These are phyloP conservation scores for Fusarium illudens DNA, from an alignment of 2,329 filamentous ascomycete species.

Conservation along the genomic window DNA sequence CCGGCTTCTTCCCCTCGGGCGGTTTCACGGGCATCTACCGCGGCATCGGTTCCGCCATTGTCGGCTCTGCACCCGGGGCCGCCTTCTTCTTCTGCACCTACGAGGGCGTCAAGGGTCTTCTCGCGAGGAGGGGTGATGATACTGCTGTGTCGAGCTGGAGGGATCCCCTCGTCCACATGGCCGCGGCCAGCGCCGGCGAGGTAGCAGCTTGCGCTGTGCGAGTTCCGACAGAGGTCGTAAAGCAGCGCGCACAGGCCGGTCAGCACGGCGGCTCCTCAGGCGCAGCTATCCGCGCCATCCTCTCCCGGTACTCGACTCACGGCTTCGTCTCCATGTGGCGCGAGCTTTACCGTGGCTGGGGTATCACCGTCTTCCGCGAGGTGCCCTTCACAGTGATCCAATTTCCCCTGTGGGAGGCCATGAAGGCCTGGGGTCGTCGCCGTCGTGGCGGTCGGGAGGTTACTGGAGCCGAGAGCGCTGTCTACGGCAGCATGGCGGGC, in stretches of 20 bases:
- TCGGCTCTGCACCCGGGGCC: conserved; percentile 91
- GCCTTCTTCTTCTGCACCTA: conserved; percentile 98
- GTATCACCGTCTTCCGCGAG: conserved; percentile 92
- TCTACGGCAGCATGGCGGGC: conserved; percentile 85
- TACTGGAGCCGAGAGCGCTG: conserved; percentile 78
- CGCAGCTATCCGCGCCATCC: conserved; percentile 74
- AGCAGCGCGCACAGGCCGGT: conserved; percentile 92
- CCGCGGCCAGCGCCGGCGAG: conserved; percentile 86
- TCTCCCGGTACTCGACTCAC: conserved; percentile 55
- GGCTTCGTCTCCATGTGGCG: conserved; percentile 71
- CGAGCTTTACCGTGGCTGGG: conserved; percentile 91
- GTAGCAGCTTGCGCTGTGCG: conserved; percentile 90
- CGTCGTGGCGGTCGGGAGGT: conserved; percentile 57
- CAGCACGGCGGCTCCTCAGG: conserved; percentile 77
- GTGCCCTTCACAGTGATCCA: conserved; percentile 98
- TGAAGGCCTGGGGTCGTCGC: conserved; percentile 76
- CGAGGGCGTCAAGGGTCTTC: conserved; percentile 73
- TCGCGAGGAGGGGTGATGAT: conserved; percentile 48
- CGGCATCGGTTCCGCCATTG: conserved; percentile 86
- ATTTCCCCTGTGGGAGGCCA: conserved; percentile 94
- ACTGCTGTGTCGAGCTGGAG: conserved; percentile 32
- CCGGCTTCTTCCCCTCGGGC: conserved; percentile 81
- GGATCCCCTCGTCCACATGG: conserved; percentile 72
- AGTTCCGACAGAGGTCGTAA: conserved; percentile 95
- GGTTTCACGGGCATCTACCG: conserved; percentile 94